Evolutionary conservation across 2,329 filamentous ascomycete species (phyloP).

Genomic region (Talaromyces amestolkiae): DNA sequence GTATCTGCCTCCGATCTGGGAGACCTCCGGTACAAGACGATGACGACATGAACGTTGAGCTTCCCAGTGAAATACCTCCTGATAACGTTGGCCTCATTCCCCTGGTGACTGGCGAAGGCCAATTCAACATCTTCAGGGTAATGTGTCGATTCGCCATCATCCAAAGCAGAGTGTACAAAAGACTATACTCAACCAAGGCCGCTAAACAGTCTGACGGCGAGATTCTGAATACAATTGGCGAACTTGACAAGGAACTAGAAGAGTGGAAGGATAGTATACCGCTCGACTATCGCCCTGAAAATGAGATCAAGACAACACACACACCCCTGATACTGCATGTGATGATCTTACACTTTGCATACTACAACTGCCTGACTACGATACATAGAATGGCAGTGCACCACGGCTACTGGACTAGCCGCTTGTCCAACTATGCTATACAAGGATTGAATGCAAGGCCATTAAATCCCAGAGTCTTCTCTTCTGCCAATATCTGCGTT

Average conservation of each 20-base stretch:
- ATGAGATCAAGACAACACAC: constrained; percentile 90
- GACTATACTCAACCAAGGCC: constrained; percentile 87
- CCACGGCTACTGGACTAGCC: constrained; percentile 96
- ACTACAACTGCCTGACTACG: constrained; percentile 96
- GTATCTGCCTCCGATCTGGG: constrained; percentile 68
- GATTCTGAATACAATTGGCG: constrained; percentile 89
- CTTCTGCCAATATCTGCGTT: constrained; percentile 87
- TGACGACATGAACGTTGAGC: constrained; percentile 90
- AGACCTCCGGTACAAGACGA: constrained; percentile 71
- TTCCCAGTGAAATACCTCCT: constrained; percentile 83
- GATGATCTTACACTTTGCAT: constrained; percentile 90
- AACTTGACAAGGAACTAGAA: constrained; percentile 84
- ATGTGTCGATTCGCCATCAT: constrained; percentile 92
- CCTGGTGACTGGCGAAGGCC: constrained; percentile 80
- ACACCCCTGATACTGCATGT: constrained; percentile 92
- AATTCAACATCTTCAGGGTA: constrained; percentile 89
- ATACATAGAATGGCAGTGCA: constrained; percentile 99
- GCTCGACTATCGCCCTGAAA: constrained; percentile 92
- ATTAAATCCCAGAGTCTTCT: constrained; percentile 90
- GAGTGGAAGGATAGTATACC: constrained; percentile 96
- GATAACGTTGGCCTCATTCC: constrained; percentile 96
- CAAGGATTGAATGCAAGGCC: constrained; percentile 88
- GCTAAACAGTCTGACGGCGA: constrained; percentile 90
- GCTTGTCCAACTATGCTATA: constrained; percentile 90
- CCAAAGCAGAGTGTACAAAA: constrained; percentile 90